These are phyloP conservation scores for Periconia sp. DNA, from an alignment of 2,329 filamentous ascomycete species.

Conservation along the genomic window DNA sequence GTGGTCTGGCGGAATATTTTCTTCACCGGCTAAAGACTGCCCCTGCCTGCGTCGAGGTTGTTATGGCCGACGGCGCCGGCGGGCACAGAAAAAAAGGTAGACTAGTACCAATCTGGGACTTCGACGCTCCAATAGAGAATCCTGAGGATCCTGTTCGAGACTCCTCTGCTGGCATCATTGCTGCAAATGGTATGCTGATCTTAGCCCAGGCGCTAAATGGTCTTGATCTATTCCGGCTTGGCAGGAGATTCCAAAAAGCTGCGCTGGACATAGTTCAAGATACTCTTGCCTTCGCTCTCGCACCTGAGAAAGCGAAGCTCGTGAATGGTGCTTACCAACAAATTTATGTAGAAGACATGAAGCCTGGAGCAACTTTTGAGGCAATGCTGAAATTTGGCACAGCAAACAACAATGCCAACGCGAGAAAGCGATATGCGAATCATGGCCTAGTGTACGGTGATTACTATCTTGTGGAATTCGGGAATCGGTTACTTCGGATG, in stretches of 20 bases:
- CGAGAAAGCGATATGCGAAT: conserved; percentile 48
- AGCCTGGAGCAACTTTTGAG: conserved; percentile 36
- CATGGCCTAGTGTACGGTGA: conserved; percentile 56
- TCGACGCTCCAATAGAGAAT: conserved; percentile 50
- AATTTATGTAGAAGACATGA: conserved; percentile 21
- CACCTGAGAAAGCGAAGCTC: conserved; percentile 25
- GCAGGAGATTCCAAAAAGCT: conserved; percentile 19
- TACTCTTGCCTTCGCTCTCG: conserved; percentile 31
- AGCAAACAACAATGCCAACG: conserved; percentile 52
- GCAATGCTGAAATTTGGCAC: conserved; percentile 54
- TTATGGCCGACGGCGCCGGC: too few species aligned
- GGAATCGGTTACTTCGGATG: conserved; percentile 48
- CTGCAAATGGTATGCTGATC: conserved; percentile 45
- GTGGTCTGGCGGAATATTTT: conserved; percentile 53
- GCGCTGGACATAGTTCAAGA: conserved; percentile 23
- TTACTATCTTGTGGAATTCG: conserved; percentile 52
- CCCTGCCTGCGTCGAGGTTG: conserved; percentile 19
- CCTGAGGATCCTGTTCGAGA: conserved; percentile 43
- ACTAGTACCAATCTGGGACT: conserved; percentile 58
- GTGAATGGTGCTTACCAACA: conserved; percentile 18
- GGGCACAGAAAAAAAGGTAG: too few species aligned
- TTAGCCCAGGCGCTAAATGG: conserved; percentile 21
- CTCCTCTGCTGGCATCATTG: conserved; percentile 49
- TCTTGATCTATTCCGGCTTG: conserved; percentile 43
- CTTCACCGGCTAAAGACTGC: conserved; percentile 44